Evolutionary conservation across 2,329 filamentous ascomycete genomes (phyloP).

Genomic region (Aureobasidium sp.): DNA sequence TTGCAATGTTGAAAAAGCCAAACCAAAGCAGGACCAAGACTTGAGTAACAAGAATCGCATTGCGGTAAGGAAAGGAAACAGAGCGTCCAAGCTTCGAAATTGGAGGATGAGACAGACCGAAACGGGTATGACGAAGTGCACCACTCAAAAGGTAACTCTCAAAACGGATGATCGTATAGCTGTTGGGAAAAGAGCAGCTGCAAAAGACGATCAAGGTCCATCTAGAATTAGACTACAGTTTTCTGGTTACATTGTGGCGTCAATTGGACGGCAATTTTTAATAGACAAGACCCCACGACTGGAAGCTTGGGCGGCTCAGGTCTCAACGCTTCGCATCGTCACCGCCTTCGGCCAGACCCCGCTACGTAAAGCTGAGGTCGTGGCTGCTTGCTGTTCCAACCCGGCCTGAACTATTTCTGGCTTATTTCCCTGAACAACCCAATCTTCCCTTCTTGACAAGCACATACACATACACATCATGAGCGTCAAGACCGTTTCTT

Average conservation of each 20-base stretch:
- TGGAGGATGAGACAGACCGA: neutral
- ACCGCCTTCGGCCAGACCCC: slow-evolving; percentile 5
- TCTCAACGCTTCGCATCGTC: slow-evolving; percentile 11
- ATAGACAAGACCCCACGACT: neutral
- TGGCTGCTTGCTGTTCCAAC: neutral
- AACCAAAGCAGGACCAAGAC: neutral
- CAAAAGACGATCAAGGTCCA: neutral
- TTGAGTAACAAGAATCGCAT: neutral
- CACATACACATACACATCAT: slow-evolving; percentile 41
- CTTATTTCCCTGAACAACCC: neutral
- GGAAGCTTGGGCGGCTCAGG: slow-evolving; percentile 2
- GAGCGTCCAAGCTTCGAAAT: neutral
- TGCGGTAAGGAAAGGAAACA: neutral
- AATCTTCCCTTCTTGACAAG: slow-evolving; percentile 4
- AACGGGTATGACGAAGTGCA: slow-evolving; percentile 1
- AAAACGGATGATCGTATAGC: neutral
- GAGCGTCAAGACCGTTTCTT: slow-evolving; percentile 70
- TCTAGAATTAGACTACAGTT: neutral
- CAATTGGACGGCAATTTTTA: neutral
- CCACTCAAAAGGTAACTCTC: neutral
- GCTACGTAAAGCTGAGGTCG: slow-evolving; percentile 6
- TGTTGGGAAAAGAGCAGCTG: slow-evolving; percentile 5
- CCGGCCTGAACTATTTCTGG: neutral
- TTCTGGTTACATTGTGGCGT: neutral
- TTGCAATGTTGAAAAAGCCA: neutral